Base-by-base conservation (phyloP, 2,329 filamentous ascomycete genomes). In the Paecilomyces dactylethromorphus region DNA sequence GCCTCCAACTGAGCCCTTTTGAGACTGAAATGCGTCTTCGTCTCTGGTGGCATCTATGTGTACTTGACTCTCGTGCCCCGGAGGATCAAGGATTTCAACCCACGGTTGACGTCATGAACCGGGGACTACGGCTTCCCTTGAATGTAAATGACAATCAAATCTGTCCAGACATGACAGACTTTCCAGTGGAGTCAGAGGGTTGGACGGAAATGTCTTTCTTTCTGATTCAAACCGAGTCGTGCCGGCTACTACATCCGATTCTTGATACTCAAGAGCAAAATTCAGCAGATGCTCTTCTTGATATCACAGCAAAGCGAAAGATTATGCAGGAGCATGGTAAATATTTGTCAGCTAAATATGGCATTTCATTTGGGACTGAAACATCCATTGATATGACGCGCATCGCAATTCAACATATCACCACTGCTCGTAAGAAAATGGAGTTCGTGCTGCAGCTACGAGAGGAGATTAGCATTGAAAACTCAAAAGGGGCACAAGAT, bases 81-180 rank as follows among this genome's bases (percentile, higher is more conserved):
- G 84, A 87, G 65, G 82, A 86, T 60, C 82, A 86, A 64, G 83
- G 83, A 1, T 83, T 81, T 54, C 82, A 85, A 61, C 81, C 83
- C 4, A 82, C 82, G 0, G 83, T 83, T 62, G 84, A 87, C 65
- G 84, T 84, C 0, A 77, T 79, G 60, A 77, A 63, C 53, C 60
- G 56, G 8, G 62, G 45, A 32, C 22, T 63, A 54, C 56, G 71
- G 45, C 65, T 74, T 24, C 78, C 78, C 3, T 61, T 72, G 3
- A 79, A 79, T 50, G 71, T 80, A 53, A 75, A 81, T 39, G 64
- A 67, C 51, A 57, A 61, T 51, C 59, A 62, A 53, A 55, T 63
- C 18, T 63, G 56, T 32, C 60, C 62, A 33, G 55, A 21, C 7
- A 63, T 63, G 60, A 57, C 55, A 2, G 49, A 45, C 10, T 24